Conservation (phyloP, 2,329 filamentous ascomycete species). For the Xylaria sp. region DNA sequence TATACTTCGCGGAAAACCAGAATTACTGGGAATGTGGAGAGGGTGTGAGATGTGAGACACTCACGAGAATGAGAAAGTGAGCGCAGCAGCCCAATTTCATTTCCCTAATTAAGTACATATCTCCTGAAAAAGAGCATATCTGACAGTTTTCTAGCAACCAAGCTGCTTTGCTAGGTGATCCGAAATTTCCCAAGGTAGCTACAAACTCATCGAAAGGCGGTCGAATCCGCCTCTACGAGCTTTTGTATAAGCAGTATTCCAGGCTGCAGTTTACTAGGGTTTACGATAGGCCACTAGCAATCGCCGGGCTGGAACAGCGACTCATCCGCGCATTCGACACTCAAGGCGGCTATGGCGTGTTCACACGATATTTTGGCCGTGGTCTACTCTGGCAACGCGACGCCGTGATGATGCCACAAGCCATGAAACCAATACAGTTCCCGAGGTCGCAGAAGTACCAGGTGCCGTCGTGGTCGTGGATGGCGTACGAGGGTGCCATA, state of each 20-base stretch:
- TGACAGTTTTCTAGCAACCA: slow-evolving; percentile 22
- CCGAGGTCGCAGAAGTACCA: slow-evolving; percentile 5
- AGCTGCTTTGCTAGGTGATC: slow-evolving; percentile 39
- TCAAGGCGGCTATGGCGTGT: slow-evolving; percentile 27
- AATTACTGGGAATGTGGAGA: slow-evolving; percentile 48
- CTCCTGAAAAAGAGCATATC: slow-evolving; percentile 11
- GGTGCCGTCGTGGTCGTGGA: slow-evolving; percentile 29
- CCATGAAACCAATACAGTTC: slow-evolving; percentile 18
- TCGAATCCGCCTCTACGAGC: slow-evolving; percentile 23
- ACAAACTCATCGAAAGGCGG: slow-evolving; percentile 20
- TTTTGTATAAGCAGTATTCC: slow-evolving; percentile 26
- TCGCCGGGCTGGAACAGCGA: slow-evolving; percentile 27
- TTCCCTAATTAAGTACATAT: not conserved
- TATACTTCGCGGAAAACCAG: slow-evolving; percentile 46
- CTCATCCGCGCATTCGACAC: slow-evolving; percentile 21
- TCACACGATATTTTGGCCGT: slow-evolving; percentile 19
- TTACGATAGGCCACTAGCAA: slow-evolving; percentile 26
- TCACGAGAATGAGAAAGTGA: slow-evolving; percentile 44
- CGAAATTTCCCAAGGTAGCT: slow-evolving; percentile 33
- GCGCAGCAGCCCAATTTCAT: slow-evolving; percentile 14
- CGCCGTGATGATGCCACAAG: not conserved
- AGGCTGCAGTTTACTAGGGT: slow-evolving; percentile 12
- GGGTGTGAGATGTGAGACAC: slow-evolving; percentile 44
- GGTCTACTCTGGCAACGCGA: slow-evolving; percentile 24
- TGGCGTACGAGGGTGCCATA: slow-evolving; percentile 29